Evolutionary conservation across 805 yeast genomes (phyloP), one percentile per base, ranked within the genome.

Genomic region (Metschnikowia peoriensis): DNA sequence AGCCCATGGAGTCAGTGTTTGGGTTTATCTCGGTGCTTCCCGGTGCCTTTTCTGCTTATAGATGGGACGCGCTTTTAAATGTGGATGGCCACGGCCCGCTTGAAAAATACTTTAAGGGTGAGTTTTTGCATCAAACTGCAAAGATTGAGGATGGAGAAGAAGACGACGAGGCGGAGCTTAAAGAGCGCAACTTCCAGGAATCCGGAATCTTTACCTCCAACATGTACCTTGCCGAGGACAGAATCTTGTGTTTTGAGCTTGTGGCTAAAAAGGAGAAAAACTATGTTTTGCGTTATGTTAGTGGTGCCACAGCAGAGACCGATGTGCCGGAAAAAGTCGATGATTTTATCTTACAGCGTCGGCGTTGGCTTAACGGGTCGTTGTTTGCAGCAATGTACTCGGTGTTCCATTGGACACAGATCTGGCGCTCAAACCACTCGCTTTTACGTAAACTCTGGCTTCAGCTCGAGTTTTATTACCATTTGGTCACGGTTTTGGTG

Each of bases 341-440:
- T n/a, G 98, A 94, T 66, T 90, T 94, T 65, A 89, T 93, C 49
- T 82, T 94, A 51, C 99, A 93, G 74, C 86, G 99, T 75, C 86
- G 99, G 75, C 85, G 99, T 77, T 93, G 99, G 99, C 80, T 93
- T 55, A 93, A 93, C 69, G 99, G 99, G 67, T 96, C 99, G 1
- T 81, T 94, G 66, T 94, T 94, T 73, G 98, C 99, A 0, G 98
- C 98, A 4, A 76, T 92, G 50, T 94, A 88, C 67, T 85, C 97
- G 1, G 89, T 89, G 58, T 65, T 88, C 51, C 96, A 92, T 66
- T 89, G 92, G 79, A 79, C 83, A 51, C 88, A 88, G 61, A 88
- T 94, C 51, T 93, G 97, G 96, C 75, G 80, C 55, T 89, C 97
- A 0, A 88, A 85, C 61, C 99, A 94, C 69, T 87, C 96, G 1